Base-by-base conservation (phyloP, 495 filamentous ascomycete genomes). In the Mytilinidion resinicola region DNA sequence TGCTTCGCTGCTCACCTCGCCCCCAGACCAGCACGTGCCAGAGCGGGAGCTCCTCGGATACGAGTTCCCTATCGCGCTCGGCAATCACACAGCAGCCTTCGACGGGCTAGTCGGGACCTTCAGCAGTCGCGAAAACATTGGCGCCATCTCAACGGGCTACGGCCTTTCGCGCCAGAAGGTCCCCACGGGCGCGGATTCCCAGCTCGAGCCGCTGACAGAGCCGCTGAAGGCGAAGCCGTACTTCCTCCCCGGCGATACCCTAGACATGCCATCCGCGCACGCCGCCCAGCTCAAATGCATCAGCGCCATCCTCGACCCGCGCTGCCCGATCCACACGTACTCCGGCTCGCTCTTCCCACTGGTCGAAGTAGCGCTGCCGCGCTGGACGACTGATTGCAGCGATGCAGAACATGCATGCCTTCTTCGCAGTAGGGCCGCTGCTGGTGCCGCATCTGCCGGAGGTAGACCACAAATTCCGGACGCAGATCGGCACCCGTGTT, bases 301-400 rank as follows among this genome's bases (percentile, higher is more conserved):
- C 21, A 30, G 37, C 6, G 37, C 21, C 4, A 56, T 82, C 11
- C 47, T 80, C 0, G 77, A 82, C 55, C 80, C 80, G 0, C 82
- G 75, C 60, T 63, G 60, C 0, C 63, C 74, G 4, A 17, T 80
- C 0, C 71, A 76, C 46, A 69, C 52, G 0, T 80, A 75, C 61
- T 61, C 67, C 3, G 33, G 51, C 25, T 61, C 79, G 8, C 69
- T n/a, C n/a, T n/a, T 77, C 1, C 78, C 79, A 0, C 53, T 67
- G 1, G 42, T 52, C 0, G 9, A 47, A 0, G 68, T 81, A 0
- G 20, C 39, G 3, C 70, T 82, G 3, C 73, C 75, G 0, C 8
- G 62, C 0, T 81, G 79, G 79, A 75, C 73, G 0, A 69, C 68
- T 65, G 62, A 81, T 47, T 11, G 17, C 1, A n/a, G 78, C 78